phyloP scores from a whole-genome alignment of 805 yeast genomes.

The Maudiozyma saulgeensis region DNA sequence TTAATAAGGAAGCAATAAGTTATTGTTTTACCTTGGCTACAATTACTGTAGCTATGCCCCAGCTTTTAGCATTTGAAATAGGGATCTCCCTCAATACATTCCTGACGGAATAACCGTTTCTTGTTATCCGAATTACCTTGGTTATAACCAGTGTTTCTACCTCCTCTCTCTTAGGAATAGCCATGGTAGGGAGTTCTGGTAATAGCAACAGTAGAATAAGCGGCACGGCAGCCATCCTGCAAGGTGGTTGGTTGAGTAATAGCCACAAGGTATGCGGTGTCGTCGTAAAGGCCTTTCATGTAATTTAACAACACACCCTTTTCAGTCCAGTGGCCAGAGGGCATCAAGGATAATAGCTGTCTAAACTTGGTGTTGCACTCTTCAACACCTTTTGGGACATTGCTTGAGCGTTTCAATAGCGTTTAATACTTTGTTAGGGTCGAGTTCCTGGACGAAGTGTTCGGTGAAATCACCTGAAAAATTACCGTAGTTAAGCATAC shows the following conservation, averaged over 20 bases:
- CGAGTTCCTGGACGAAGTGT: no score
- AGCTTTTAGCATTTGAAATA: constrained; percentile 1
- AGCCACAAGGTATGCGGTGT: background rate
- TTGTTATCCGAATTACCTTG: background rate
- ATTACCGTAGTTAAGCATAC: no score
- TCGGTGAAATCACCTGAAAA: no score
- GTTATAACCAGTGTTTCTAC: background rate
- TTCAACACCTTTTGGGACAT: background rate
- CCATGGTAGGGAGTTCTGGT: background rate
- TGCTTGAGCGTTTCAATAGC: background rate
- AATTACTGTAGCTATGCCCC: background rate
- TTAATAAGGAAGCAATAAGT: no score
- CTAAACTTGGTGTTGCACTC: background rate
- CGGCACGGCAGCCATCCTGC: background rate
- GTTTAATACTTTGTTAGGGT: constrained; percentile 1
- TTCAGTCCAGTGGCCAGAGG: constrained; percentile 1
- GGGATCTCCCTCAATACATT: background rate
- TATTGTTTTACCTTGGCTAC: no score
- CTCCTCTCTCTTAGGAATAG: background rate
- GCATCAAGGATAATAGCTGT: constrained; percentile 2
- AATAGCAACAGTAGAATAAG: constrained; percentile 1
- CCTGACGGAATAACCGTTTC: background rate
- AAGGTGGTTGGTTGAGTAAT: background rate
- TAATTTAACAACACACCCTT: constrained; percentile 1
- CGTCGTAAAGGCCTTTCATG: background rate